These are phyloP conservation scores for Rhynchosporium agropyri DNA, from an alignment of 2,329 filamentous ascomycete genomes.

Conservation along the genomic window DNA sequence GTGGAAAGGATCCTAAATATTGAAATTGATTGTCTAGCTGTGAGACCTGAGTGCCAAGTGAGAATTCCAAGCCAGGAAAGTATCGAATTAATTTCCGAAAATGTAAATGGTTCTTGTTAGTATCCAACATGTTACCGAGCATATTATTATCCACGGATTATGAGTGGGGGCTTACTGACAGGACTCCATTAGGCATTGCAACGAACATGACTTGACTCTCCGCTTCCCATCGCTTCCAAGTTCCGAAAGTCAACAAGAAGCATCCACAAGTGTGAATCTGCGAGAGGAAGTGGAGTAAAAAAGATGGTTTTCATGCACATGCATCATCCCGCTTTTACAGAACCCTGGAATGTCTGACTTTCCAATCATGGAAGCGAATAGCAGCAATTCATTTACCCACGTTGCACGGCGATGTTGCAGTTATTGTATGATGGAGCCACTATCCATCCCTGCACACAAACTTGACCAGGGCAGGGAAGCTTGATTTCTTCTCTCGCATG, in stretches of 20 bases:
- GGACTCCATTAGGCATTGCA: too few relatives aligned
- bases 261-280: too few relatives aligned
- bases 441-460: not conserved
- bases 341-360: not conserved
- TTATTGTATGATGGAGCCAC: not conserved
- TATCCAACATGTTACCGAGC: too few relatives aligned
- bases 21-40: not conserved
- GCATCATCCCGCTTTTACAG: conserved; percentile 5
- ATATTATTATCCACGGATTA: too few relatives aligned
- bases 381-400: not conserved
- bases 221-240: not conserved
- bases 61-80: too few relatives aligned
- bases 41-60: not conserved
- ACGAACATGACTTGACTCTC: not conserved
- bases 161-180: too few relatives aligned
- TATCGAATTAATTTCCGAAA: too few relatives aligned
- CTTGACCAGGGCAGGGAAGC: conserved; percentile 3
- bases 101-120: too few relatives aligned
- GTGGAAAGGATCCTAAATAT: conserved; percentile 1
- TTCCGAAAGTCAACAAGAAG: not conserved
- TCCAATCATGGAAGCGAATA: not conserved
- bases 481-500: conserved; percentile 1
- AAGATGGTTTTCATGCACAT: not conserved
- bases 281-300: not conserved
- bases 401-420: conserved; percentile 4